These are phyloP conservation scores for Rhamnella rubrinervis DNA, from an alignment of 331 rosid genomes.

Conservation along the genomic window DNA sequence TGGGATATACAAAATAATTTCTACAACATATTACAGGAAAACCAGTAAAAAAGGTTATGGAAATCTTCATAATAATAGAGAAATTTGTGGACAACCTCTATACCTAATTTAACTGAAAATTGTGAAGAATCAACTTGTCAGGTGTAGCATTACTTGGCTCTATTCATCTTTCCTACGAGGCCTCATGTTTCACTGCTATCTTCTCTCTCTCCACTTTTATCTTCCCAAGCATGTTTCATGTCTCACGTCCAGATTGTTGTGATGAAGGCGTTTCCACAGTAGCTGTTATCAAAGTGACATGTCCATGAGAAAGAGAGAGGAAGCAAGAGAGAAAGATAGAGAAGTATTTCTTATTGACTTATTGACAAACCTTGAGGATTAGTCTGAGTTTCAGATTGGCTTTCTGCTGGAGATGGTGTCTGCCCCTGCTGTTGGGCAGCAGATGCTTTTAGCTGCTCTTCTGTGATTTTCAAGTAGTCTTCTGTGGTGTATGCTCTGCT, in stretches of 20 bases:
- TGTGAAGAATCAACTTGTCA: slow-evolving; percentile 25
- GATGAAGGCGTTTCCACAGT: slow-evolving; percentile 18
- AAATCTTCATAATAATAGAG: slow-evolving; percentile 2
- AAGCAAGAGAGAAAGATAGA: not conserved
- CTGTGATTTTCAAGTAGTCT: slow-evolving; percentile 80
- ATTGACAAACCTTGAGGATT: slow-evolving; percentile 55
- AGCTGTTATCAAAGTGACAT: slow-evolving; percentile 18
- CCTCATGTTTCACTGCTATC: not conserved
- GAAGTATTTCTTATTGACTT: slow-evolving; percentile 17
- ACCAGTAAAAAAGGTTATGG: no score
- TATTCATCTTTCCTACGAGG: not conserved
- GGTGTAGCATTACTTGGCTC: not conserved
- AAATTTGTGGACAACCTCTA: slow-evolving; percentile 21
- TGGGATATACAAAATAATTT: not conserved
- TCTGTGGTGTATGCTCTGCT: slow-evolving; percentile 65
- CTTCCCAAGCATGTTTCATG: not conserved
- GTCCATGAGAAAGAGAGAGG: not conserved
- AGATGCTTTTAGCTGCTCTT: slow-evolving; percentile 73
- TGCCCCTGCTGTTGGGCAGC: slow-evolving; percentile 50
- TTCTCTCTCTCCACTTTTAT: not conserved
- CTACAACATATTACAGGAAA: no score
- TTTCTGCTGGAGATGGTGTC: slow-evolving; percentile 42
- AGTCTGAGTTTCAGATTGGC: slow-evolving; percentile 36
- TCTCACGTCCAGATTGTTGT: slow-evolving; percentile 21
- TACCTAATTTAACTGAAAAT: not conserved